phyloP scores from a whole-genome alignment of 179 eudicot genomes.

The Spinacia oleracea region DNA sequence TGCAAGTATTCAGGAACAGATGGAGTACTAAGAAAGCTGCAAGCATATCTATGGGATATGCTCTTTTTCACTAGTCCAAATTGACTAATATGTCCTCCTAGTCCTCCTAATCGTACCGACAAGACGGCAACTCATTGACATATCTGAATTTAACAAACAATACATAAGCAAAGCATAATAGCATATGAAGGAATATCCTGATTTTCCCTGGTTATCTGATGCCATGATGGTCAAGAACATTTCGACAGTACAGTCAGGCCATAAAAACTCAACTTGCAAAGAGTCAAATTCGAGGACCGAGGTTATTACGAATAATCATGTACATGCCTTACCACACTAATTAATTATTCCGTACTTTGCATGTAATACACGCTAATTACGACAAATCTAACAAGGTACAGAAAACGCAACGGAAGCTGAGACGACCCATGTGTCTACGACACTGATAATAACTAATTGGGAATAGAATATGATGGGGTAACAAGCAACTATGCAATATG shows the following conservation, averaged over 20 bases:
- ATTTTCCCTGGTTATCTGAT: background rate
- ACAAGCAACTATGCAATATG: background rate
- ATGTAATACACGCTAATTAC: background rate
- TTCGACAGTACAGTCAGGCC: background rate
- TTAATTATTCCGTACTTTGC: background rate
- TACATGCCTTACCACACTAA: background rate
- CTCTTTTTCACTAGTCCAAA: background rate
- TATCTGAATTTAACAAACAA: background rate
- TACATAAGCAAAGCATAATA: background rate
- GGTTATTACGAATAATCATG: background rate
- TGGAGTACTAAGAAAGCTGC: too few species aligned
- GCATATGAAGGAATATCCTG: background rate
- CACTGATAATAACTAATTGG: background rate
- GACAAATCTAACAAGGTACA: background rate
- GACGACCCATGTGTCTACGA: background rate
- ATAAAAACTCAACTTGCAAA: background rate
- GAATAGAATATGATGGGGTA: background rate
- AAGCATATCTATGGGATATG: constrained; percentile 6
- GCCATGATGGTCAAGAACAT: background rate
- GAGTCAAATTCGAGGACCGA: background rate
- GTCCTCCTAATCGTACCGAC: background rate
- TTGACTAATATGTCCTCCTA: background rate
- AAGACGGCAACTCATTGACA: background rate
- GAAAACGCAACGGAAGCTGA: background rate
- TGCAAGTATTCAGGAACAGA: too few species aligned